Evolutionary conservation across 306 rosid genomes (phyloP).

Genomic region (Lathyrus aphaca): DNA sequence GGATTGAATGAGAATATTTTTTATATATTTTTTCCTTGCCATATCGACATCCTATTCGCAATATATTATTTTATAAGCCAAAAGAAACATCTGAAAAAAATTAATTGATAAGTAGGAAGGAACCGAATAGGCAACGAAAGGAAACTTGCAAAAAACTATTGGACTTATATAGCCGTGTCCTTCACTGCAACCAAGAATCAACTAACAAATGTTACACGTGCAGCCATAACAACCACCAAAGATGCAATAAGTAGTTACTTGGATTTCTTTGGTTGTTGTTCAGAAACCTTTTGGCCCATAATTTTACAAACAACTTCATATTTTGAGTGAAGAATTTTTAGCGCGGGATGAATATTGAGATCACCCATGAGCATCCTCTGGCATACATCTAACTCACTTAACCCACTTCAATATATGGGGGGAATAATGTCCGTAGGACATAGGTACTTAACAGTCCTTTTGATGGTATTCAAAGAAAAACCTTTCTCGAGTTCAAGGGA

Average conservation of each 20-base stretch:
- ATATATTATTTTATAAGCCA: too few relatives aligned
- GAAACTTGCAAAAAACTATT: constrained; percentile 14
- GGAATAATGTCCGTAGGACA: constrained; percentile 93
- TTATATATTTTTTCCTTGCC: too few relatives aligned
- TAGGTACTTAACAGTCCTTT: constrained; percentile 76
- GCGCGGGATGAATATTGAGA: constrained; percentile 85
- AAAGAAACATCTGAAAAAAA: too few relatives aligned
- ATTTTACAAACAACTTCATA: constrained; percentile 90
- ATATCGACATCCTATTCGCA: too few relatives aligned
- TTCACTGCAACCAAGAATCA: constrained; percentile 44
- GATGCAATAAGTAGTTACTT: constrained; percentile 48
- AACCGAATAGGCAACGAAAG: too few relatives aligned
- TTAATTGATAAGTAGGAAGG: too few relatives aligned
- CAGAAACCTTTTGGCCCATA: constrained; percentile 79
- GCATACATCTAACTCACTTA: constrained; percentile 83
- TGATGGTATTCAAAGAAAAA: constrained; percentile 78
- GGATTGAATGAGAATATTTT: too few relatives aligned
- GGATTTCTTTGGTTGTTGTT: constrained; percentile 73
- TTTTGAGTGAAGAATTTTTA: constrained; percentile 70
- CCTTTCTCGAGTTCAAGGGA: constrained; percentile 96
- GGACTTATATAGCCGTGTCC: constrained; percentile 40
- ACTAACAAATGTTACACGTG: constrained; percentile 38
- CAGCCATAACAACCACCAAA: constrained; percentile 36
- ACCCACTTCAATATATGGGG: constrained; percentile 89
- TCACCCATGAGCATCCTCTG: constrained; percentile 84